Base-by-base conservation (phyloP, 2,329 filamentous ascomycete genomes). In the Dactylellina leptospora region DNA sequence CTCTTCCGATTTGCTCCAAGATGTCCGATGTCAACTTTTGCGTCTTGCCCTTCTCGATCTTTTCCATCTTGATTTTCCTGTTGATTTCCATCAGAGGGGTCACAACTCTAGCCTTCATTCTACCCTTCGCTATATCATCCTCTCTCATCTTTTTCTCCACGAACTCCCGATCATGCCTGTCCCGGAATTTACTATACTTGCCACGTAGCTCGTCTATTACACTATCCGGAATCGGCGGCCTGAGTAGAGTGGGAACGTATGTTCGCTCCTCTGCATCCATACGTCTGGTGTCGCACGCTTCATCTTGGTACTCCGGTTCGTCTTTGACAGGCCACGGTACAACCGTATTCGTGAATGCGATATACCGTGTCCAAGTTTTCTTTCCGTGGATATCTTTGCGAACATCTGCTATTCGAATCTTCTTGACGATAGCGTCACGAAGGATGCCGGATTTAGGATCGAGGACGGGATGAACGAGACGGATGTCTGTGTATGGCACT, bases 171-270 rank as follows among this genome's bases (percentile, higher is more conserved):
- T 92, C 90, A 81, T 96, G 91, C 50, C 91, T 84, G 58, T 88
- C 92, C 77, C 92, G 85, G 86, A 93, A 95, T 77, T 85, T 87
- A 76, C 88, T 90, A 84, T 88, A 96, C 79, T 88, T 89, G 82
- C 90, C 89, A 78, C 92, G 85, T 78, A 97, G 83, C 83, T 97
- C 93, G 79, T 96, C 88, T 75, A 96, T 85, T 36, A 97, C 85
- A n/a, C 81, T 82, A 27, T 83, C 81, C 3, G 93, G 92, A 85
- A 96, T 91, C 11, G 93, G 93, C 23, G 90, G 85, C 13, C 85
- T 83, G 25, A 92, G 82, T 22, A 97, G 83, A 33, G 87, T 90
- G n/a, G 93, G 92, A 60, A 88, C 83, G 79, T 90, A 96, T 0
- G 90, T 91, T 77, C 83, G 84, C 74, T 87, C 84, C 77, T 96